Conservation (phyloP, 306 rosid genomes). For the Sphenostylis stenocarpa region DNA sequence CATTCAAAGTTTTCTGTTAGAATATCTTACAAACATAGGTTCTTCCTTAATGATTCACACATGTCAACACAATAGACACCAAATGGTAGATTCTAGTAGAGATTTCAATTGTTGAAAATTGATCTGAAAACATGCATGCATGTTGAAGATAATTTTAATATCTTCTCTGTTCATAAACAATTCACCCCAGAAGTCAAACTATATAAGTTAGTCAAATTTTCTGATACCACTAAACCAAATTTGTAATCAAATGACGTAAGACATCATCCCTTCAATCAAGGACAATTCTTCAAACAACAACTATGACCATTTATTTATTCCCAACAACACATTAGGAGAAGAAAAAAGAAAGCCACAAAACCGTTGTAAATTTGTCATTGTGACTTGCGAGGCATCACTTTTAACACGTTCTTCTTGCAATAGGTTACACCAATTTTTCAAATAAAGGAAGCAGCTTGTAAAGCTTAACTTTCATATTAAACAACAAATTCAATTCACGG, state of each 20-base stretch:
- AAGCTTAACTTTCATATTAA: constrained; percentile 22
- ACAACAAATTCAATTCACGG: constrained; percentile 2
- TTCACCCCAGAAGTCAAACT: constrained; percentile 35
- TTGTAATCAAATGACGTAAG: constrained; percentile 34
- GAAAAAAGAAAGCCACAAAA: constrained; percentile 12
- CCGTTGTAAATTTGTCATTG: constrained; percentile 11
- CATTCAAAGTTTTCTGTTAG: background rate
- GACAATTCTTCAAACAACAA: constrained; percentile 32
- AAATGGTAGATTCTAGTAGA: background rate
- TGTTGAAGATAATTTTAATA: background rate
- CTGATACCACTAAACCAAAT: background rate
- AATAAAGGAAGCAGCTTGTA: background rate
- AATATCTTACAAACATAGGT: background rate
- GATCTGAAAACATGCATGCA: background rate
- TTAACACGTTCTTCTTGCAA: background rate
- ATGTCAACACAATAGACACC: background rate
- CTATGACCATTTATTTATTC: constrained; percentile 25
- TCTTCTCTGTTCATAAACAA: background rate
- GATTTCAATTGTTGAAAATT: constrained; percentile 19
- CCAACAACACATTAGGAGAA: constrained; percentile 10
- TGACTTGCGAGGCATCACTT: constrained; percentile 26
- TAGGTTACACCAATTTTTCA: background rate
- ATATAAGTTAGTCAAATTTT: constrained; percentile 29
- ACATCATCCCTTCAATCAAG: constrained; percentile 37
- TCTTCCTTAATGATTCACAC: background rate